Evolutionary conservation across 2,329 filamentous ascomycete species (phyloP).

Genomic region (Delphinella strobiligena): DNA sequence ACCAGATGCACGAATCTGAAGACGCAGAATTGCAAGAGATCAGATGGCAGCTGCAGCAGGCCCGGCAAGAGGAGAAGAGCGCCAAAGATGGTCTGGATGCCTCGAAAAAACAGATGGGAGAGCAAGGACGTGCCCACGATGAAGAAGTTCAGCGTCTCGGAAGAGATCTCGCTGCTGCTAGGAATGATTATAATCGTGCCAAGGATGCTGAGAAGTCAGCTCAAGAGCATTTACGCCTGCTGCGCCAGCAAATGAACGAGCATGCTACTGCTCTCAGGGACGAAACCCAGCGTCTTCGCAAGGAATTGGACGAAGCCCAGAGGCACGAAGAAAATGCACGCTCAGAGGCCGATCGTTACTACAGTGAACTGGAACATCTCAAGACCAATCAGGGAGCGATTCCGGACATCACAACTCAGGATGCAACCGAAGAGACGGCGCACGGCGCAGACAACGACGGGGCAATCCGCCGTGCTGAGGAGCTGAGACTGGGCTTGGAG

Average conservation of each 20-base stretch:
- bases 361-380: background rate
- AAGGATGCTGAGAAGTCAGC: background rate
- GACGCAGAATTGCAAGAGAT: conserved; percentile 12
- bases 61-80: conserved; percentile 3
- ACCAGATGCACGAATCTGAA: conserved; percentile 11
- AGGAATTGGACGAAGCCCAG: background rate
- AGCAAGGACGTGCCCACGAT: conserved; percentile 1
- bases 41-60: conserved; percentile 3
- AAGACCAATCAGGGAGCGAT: background rate
- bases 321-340: conserved; percentile 13
- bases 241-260: background rate
- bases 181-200: background rate
- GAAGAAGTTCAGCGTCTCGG: conserved; percentile 4
- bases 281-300: background rate
- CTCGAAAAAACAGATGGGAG: background rate
- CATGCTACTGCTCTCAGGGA: background rate
- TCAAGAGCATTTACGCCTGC: background rate
- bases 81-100: background rate
- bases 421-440: no score
- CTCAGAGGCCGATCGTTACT: background rate
- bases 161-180: conserved; percentile 1
- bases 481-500: background rate
- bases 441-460: background rate
- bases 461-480: background rate
- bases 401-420: no score